Evolutionary conservation across 805 yeast genomes (phyloP), one percentile per base, ranked within the genome.

Genomic region (Alloascoidea hylecoeti): DNA sequence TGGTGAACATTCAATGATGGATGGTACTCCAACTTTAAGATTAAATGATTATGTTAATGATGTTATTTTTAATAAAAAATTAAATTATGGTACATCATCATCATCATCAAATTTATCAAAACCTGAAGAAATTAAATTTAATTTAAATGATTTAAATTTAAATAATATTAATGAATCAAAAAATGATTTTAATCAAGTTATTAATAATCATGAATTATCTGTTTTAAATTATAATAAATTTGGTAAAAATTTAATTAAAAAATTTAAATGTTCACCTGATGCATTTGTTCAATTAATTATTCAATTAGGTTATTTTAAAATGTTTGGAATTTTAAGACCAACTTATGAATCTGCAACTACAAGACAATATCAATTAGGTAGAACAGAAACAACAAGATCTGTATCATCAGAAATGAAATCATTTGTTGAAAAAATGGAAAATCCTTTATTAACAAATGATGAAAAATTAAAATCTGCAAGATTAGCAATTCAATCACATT

Each of bases 1-100:
- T 53, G 96, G 95, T 44, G 98, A 89, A 64, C 98, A 89, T 64
- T 85, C 96, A 16, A 81, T 75, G 65, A 89, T 89, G 97, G 98
- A 89, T 58, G 98, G 97, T 44, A 84, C 96, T 5, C 95, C 96
- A 53, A 89, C 95, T 18, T 74, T 84, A 51, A 76, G 85, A 46
- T 63, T 89, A 62, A 89, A 89, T 57, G 85, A 85, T 59, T 76
- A 66, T 51, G 66, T 89, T 32, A 66, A 75, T 45, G 66, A 66
- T 38, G 69, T 73, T 47, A 58, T 88, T 41, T 44, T 56, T 40
- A 67, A 71, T 50, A 55, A 72, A 51, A 60, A 72, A 48, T 55
- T 57, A 27, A 58, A 60, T 41, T 51, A 56, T 37, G 50, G 56
- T 35, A n/a, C n/a, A 35, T 42, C 16, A n/a, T 38, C 27, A 16